Conservation (phyloP, 176 grass and related monocot genomes). For the Thalia dealbata region DNA sequence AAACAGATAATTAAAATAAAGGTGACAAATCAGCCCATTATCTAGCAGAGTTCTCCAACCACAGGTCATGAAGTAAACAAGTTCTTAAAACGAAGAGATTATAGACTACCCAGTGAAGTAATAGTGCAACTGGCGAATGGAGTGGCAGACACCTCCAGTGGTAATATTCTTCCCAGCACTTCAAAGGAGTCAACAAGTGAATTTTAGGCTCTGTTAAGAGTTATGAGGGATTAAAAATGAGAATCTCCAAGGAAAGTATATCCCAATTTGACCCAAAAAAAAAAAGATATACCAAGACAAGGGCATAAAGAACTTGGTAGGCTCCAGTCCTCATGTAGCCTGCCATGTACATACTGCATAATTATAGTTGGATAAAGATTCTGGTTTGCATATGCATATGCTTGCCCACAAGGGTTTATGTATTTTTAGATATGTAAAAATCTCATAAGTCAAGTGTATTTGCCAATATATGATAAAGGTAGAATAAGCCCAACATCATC, state of each 20-base stretch:
- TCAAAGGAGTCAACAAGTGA: constrained; percentile 28
- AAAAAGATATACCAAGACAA: constrained; percentile 50
- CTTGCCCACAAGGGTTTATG: not conserved
- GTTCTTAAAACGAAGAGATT: not conserved
- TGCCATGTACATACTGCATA: constrained; percentile 11
- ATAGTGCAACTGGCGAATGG: constrained; percentile 67
- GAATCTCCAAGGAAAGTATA: constrained; percentile 5
- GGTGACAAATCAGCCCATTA: not conserved
- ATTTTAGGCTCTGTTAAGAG: constrained; percentile 40
- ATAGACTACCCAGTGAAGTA: constrained; percentile 79
- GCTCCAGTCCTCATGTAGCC: constrained; percentile 50
- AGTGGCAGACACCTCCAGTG: constrained; percentile 76
- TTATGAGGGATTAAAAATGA: not conserved
- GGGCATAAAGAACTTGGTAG: constrained; percentile 68
- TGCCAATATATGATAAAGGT: not conserved
- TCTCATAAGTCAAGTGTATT: not conserved
- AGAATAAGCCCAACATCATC: not conserved
- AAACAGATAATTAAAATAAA: not conserved
- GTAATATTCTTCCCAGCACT: constrained; percentile 85
- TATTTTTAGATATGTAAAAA: not conserved
- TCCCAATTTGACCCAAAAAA: not conserved
- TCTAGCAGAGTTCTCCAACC: not conserved
- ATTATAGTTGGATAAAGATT: not conserved
- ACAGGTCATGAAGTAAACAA: not conserved
- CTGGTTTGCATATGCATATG: not conserved